Evolutionary conservation across 768 basidiomycete species (phyloP), one percentile per base, ranked within the genome.

Genomic region (Xerocomellus amylosporus): DNA sequence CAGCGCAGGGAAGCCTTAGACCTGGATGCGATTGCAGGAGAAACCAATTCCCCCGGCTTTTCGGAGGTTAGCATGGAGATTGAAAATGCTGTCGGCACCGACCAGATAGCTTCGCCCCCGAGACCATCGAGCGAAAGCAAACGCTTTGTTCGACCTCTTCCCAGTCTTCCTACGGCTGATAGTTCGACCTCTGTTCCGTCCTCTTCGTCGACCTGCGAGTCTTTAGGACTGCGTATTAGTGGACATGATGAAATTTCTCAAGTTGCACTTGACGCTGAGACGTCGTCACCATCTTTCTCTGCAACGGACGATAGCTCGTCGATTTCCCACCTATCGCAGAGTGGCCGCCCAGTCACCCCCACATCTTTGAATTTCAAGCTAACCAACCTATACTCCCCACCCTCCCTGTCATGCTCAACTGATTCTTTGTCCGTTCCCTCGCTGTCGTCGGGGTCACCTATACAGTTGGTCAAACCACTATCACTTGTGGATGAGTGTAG

Each of bases 401-500:
- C 83, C 8, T 79, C 77, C 12, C 70, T 85, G 8, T 79, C 82
- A 6, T 80, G 81, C 6, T 84, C 83, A 5, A 76, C 79, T 0
- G 86, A 87, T 55, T 87, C 86, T 2, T 64, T 87, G 46, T 77
- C 76, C 10, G 79, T 83, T 13, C 80, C 79, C 3, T 76, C 80
- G 3, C 74, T 76, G 7, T 79, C 81, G 8, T 84, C 85, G 14
- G 79, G 54, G 4, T 71, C 70, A 34, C 70, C 71, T 5, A 54
- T 67, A 19, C 60, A 58, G 24, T 52, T 63, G 51, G 46, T 71
- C 30, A 79, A 77, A 53, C 60, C 78, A 58, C 64, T 81, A 28
- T 70, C 70, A 5, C 63, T 75, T 14, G 56, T 64, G 46, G 69
- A 71, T 54, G 72, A 72, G 19, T 61, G 55, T 46, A 53, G 31